phyloP scores from a whole-genome alignment of 2,329 filamentous ascomycete species.

The Apiospora marii region DNA sequence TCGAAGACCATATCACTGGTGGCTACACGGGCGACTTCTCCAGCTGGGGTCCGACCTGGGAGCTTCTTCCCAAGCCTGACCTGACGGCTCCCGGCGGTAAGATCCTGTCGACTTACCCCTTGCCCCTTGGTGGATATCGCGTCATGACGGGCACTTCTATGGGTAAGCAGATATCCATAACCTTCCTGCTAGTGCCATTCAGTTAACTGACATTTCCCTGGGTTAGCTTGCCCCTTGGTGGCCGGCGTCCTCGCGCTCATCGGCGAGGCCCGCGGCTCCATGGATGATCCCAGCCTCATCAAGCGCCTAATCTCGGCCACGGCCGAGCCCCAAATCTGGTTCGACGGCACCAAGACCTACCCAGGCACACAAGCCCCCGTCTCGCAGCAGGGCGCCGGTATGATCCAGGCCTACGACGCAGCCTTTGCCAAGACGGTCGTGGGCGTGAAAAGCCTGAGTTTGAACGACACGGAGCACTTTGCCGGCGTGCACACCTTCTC shows the following conservation, averaged over 20 bases:
- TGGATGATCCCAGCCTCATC: slow-evolving; percentile 36
- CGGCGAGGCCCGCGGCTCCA: slow-evolving; percentile 39
- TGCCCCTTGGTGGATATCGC: slow-evolving; percentile 51
- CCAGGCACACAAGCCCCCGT: slow-evolving; percentile 42
- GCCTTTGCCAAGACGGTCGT: slow-evolving; percentile 48
- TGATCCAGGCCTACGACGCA: slow-evolving; percentile 52
- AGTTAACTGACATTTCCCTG: slow-evolving; percentile 34
- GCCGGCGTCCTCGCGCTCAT: slow-evolving; percentile 49
- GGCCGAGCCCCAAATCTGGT: slow-evolving; percentile 35
- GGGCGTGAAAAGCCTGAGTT: slow-evolving; percentile 47
- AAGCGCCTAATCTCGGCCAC: slow-evolving; percentile 41
- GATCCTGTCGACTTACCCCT: slow-evolving; percentile 60
- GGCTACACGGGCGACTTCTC: slow-evolving; percentile 49
- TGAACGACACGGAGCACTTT: slow-evolving; percentile 55
- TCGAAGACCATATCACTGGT: slow-evolving; percentile 37
- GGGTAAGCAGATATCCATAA: slow-evolving; percentile 44
- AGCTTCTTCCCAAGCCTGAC: slow-evolving; percentile 56
- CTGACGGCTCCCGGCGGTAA: slow-evolving; percentile 55
- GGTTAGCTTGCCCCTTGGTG: slow-evolving; percentile 47
- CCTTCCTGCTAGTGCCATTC: background rate
- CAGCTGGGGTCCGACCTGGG: slow-evolving; percentile 56
- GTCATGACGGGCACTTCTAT: slow-evolving; percentile 63
- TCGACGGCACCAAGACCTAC: slow-evolving; percentile 13
- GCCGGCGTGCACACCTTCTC: slow-evolving; percentile 44
- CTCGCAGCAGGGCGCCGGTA: slow-evolving; percentile 51